Evolutionary conservation across 306 rosid genomes (phyloP).

Genomic region (Datisca glomerata): DNA sequence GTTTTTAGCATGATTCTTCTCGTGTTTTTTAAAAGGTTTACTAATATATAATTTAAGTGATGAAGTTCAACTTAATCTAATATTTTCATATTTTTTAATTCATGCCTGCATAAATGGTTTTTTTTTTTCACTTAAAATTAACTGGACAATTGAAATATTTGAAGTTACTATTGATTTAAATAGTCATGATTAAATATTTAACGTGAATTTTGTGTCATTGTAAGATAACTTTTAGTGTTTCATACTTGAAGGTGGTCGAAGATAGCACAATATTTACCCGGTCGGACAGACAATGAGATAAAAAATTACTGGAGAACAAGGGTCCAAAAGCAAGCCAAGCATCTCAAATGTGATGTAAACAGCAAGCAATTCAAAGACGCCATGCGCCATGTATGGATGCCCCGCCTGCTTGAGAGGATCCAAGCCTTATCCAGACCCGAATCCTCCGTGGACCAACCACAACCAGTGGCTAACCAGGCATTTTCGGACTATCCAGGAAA

Average conservation of each 20-base stretch:
- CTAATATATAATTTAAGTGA: too few species aligned
- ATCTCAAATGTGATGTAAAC: conserved; percentile 79
- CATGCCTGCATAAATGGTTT: neutral
- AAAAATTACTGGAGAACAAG: conserved; percentile 95
- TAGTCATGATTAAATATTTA: too few species aligned
- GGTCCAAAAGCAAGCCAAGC: conserved; percentile 88
- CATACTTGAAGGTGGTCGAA: conserved; percentile 65
- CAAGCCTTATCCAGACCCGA: conserved; percentile 28
- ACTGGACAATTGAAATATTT: neutral
- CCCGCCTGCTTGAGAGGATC: conserved; percentile 67
- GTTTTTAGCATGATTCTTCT: neutral
- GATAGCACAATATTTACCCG: conserved; percentile 73
- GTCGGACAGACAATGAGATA: conserved; percentile 89
- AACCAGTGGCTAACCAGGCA: neutral
- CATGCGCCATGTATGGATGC: conserved; percentile 80
- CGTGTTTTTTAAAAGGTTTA: neutral
- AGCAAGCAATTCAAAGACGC: conserved; percentile 77
- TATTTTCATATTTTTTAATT: too few species aligned
- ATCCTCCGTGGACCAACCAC: neutral
- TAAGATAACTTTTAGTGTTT: neutral
- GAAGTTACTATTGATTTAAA: too few species aligned
- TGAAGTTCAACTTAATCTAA: too few species aligned
- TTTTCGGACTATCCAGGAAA: neutral
- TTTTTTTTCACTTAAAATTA: too few species aligned
- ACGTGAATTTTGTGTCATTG: too few species aligned